phyloP scores from a whole-genome alignment of 345 rosid genomes.

The Hibiscus tridactylites region DNA sequence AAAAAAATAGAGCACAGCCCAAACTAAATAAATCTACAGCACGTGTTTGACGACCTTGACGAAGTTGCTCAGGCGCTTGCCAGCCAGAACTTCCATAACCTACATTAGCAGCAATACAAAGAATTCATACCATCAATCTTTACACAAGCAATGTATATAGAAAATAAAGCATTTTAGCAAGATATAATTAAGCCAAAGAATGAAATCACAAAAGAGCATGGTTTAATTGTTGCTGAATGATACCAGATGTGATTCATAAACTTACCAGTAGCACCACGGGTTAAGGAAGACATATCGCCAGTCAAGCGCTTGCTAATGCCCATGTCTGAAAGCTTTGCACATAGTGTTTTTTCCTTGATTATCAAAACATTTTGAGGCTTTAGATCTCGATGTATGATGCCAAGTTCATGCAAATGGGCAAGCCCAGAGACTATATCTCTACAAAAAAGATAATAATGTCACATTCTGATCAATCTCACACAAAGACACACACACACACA shows the following conservation, averaged over 20 bases:
- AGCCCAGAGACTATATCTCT: constrained; percentile 66
- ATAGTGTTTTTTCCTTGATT: constrained; percentile 40
- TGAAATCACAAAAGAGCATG: neutral
- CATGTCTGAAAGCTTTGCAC: constrained; percentile 80
- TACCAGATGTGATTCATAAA: neutral
- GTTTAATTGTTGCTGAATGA: neutral
- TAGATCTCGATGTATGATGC: constrained; percentile 68
- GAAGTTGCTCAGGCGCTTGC: constrained; percentile 85
- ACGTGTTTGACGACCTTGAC: constrained; percentile 62
- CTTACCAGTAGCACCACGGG: constrained; percentile 57
- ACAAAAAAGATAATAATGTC: constrained; percentile 17
- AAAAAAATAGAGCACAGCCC: constrained; percentile 73
- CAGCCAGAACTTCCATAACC: constrained; percentile 85
- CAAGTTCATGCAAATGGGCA: constrained; percentile 68
- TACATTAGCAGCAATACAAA: constrained; percentile 14
- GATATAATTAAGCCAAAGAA: neutral
- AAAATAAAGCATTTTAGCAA: neutral
- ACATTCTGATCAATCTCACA: constrained; percentile 21
- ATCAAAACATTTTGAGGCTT: constrained; percentile 83
- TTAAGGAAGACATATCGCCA: constrained; percentile 55
- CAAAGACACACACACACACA: neutral
- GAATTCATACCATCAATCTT: neutral
- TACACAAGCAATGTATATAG: neutral
- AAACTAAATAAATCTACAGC: constrained; percentile 67
- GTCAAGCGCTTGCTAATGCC: constrained; percentile 66